phyloP scores from a whole-genome alignment of 768 basidiomycete species.

The Mycena metata region DNA sequence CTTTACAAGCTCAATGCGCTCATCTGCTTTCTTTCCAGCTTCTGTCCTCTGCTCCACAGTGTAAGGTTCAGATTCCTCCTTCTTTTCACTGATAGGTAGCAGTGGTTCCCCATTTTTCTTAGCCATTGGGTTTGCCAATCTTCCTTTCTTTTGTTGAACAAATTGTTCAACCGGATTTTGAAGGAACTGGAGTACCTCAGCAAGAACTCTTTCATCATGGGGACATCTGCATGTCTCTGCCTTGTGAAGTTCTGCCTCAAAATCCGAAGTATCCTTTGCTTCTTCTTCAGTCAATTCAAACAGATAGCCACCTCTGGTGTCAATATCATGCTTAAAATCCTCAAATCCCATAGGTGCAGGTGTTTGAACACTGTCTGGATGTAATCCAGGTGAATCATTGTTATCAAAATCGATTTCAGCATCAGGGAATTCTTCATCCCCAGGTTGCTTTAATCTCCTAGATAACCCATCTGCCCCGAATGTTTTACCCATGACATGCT shows the following conservation, averaged over 20 bases:
- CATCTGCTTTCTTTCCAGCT: background rate
- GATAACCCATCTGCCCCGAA: slow-evolving; percentile 6
- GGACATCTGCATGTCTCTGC: slow-evolving; percentile 2
- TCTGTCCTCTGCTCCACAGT: background rate
- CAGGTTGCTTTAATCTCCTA: background rate
- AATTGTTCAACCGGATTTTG: background rate
- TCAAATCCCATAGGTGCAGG: background rate
- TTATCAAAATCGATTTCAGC: background rate
- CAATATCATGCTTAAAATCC: background rate
- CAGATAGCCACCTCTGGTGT: background rate
- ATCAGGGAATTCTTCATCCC: background rate
- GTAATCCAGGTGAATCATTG: background rate
- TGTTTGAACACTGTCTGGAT: background rate
- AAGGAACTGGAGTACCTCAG: background rate
- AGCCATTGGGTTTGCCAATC: background rate
- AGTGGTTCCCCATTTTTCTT: background rate
- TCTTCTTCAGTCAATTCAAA: background rate
- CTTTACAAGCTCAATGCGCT: background rate
- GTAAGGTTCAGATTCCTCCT: background rate
- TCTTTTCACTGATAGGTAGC: background rate
- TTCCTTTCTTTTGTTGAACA: background rate
- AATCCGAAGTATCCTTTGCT: background rate
- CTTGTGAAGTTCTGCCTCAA: background rate
- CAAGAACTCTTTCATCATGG: background rate
- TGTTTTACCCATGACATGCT: background rate